A percentile compares a stretch with the other conserved stretches of the same genome.
phyloP scores from a whole-genome alignment of 768 basidiomycete species.

The Termitomyces sp. region DNA sequence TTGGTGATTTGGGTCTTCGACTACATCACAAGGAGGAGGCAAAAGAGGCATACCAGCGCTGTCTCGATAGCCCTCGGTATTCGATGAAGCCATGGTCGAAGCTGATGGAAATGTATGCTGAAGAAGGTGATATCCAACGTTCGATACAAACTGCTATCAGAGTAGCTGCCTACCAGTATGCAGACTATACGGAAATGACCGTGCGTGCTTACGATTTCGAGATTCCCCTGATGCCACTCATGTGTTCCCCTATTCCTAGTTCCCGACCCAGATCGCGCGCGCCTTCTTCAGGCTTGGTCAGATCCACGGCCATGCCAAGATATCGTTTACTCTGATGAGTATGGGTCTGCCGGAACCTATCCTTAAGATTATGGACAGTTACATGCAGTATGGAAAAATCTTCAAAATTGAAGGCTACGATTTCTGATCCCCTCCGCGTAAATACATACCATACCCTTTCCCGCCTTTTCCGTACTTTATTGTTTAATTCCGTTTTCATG shows the following conservation, averaged over 20 bases:
- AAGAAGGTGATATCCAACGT: slow-evolving; percentile 90
- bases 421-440: slow-evolving; percentile 39
- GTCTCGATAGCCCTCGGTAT: slow-evolving; percentile 82
- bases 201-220: slow-evolving; percentile 39
- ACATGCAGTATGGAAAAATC: slow-evolving; percentile 78
- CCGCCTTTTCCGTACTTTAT: not conserved
- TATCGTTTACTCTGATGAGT: slow-evolving; percentile 87
- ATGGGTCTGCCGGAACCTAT: slow-evolving; percentile 92
- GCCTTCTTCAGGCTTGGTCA: slow-evolving; percentile 92
- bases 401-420: slow-evolving; percentile 89
- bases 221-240: slow-evolving; percentile 1
- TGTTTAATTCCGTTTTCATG: not conserved
- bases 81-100: slow-evolving; percentile 91
- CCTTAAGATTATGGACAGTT: slow-evolving; percentile 89
- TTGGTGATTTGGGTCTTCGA: slow-evolving; percentile 91
- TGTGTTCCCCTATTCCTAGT: slow-evolving; percentile 44
- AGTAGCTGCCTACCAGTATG: slow-evolving; percentile 88
- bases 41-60: slow-evolving; percentile 95
- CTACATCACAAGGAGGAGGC: slow-evolving; percentile 97
- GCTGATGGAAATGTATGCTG: slow-evolving; percentile 93
- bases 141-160: slow-evolving; percentile 90
- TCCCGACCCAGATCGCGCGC: slow-evolving; percentile 86
- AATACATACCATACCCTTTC: slow-evolving; percentile 10
- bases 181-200: slow-evolving; percentile 85
- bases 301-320: slow-evolving; percentile 91